Evolutionary conservation across 306 rosid genomes (phyloP).

Genomic region (Alnus glutinosa): DNA sequence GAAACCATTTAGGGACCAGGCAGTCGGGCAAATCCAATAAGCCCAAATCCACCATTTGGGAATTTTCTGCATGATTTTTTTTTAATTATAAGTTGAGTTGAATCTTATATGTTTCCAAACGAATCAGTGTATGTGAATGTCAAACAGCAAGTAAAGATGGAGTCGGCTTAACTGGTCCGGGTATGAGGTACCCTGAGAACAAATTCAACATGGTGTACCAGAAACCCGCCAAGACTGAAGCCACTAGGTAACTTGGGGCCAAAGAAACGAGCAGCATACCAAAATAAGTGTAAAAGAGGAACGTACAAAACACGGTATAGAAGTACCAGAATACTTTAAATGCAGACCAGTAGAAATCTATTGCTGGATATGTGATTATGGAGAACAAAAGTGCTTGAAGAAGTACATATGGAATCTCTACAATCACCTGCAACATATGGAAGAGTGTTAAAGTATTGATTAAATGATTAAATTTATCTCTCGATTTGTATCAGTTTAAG

Average conservation of each 20-base stretch:
- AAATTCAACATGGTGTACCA: slow-evolving; percentile 29
- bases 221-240: slow-evolving; percentile 26
- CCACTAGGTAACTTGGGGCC: slow-evolving; percentile 29
- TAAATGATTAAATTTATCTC: no score
- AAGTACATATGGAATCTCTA: slow-evolving; percentile 24
- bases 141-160: not conserved
- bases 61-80: slow-evolving; percentile 18
- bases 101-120: not conserved
- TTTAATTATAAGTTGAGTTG: not conserved
- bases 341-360: slow-evolving; percentile 32
- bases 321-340: slow-evolving; percentile 31
- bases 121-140: not conserved
- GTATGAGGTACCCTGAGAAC: slow-evolving; percentile 31
- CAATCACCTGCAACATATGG: slow-evolving; percentile 23
- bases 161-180: slow-evolving; percentile 31
- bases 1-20: slow-evolving; percentile 32
- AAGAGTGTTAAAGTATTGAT: not conserved
- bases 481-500: no score
- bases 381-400: slow-evolving; percentile 19
- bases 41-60: slow-evolving; percentile 34
- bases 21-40: slow-evolving; percentile 30
- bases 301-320: slow-evolving; percentile 18
- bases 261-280: slow-evolving; percentile 33
- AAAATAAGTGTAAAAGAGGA: slow-evolving; percentile 35
- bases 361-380: slow-evolving; percentile 25